Evolutionary conservation across 2,329 filamentous ascomycete genomes (phyloP).

Genomic region (Epichloe glyceriae): DNA sequence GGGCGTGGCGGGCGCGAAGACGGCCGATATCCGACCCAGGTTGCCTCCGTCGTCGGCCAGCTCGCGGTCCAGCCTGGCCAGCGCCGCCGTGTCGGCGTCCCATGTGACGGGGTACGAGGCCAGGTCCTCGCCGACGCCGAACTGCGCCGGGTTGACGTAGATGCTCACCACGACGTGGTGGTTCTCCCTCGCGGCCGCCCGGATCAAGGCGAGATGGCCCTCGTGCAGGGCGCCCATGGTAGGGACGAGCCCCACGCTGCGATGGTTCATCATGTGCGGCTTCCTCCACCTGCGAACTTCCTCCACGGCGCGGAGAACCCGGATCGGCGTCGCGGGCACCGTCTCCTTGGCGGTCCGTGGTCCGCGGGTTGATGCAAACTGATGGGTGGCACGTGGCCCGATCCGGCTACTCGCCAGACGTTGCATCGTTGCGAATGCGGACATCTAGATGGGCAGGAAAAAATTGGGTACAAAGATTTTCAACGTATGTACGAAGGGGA

Average conservation of each 20-base stretch:
- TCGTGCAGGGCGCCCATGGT: conserved; percentile 97
- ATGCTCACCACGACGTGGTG: conserved; percentile 81
- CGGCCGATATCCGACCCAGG: conserved; percentile 59
- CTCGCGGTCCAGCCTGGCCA: conserved; percentile 58
- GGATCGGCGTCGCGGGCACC: conserved; percentile 46
- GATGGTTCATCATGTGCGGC: conserved; percentile 50
- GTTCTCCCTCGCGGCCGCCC: conserved; percentile 71
- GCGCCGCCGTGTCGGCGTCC: conserved; percentile 57
- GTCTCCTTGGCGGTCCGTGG: conserved; percentile 23
- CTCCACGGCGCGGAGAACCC: conserved; percentile 63
- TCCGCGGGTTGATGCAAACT: conserved; percentile 10
- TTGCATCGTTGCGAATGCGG: neutral
- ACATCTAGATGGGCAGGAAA: too few species aligned
- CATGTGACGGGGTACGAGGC: conserved; percentile 83
- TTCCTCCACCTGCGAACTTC: conserved; percentile 57
- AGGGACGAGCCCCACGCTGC: conserved; percentile 75
- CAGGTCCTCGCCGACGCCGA: conserved; percentile 79
- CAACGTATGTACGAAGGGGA: too few species aligned
- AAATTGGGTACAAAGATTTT: too few species aligned
- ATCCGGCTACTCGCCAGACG: neutral
- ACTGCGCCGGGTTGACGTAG: conserved; percentile 95
- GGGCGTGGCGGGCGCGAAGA: conserved; percentile 73
- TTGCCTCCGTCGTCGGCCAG: conserved; percentile 48
- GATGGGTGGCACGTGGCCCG: conserved; percentile 1
- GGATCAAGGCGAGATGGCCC: conserved; percentile 77